Percentiles rank a stretch among this genome's conserved stretches.
phyloP scores from a whole-genome alignment of 257 asterid species.

The Thymus quinquecostatus region DNA sequence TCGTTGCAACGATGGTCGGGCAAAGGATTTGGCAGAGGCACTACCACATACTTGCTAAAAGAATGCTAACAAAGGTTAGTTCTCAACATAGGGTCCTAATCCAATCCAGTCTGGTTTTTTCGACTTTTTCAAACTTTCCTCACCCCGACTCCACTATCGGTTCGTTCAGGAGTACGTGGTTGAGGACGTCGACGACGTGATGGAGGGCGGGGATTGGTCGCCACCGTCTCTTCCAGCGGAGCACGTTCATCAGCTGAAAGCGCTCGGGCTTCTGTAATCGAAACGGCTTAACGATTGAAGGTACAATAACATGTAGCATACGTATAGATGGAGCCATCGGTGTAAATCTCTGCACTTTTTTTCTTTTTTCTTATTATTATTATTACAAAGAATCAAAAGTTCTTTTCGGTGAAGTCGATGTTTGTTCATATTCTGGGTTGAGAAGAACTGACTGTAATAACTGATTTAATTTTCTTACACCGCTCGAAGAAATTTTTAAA shows the following conservation, averaged over 20 bases:
- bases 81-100: too few relatives aligned
- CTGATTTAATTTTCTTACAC: conserved; percentile 33
- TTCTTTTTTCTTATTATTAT: neutral
- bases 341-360: conserved; percentile 29
- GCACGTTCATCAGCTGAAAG: conserved; percentile 88
- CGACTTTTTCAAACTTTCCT: too few relatives aligned
- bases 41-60: conserved; percentile 91
- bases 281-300: neutral
- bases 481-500: neutral
- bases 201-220: conserved; percentile 77
- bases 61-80: conserved; percentile 93
- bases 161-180: conserved; percentile 82
- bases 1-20: conserved; percentile 95
- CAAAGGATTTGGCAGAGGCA: conserved; percentile 99
- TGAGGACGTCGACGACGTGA: conserved; percentile 92
- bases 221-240: conserved; percentile 86
- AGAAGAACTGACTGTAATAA: conserved; percentile 18
- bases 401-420: conserved; percentile 21
- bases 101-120: too few relatives aligned
- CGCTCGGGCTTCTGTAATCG: conserved; percentile 80
- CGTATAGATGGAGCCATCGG: conserved; percentile 18
- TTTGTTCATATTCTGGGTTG: conserved; percentile 38
- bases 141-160: too few relatives aligned
- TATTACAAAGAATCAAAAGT: conserved; percentile 20
- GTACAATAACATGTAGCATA: conserved; percentile 26